phyloP scores from a whole-genome alignment of 139 green algal species.

The Pleodorina starrii region DNA sequence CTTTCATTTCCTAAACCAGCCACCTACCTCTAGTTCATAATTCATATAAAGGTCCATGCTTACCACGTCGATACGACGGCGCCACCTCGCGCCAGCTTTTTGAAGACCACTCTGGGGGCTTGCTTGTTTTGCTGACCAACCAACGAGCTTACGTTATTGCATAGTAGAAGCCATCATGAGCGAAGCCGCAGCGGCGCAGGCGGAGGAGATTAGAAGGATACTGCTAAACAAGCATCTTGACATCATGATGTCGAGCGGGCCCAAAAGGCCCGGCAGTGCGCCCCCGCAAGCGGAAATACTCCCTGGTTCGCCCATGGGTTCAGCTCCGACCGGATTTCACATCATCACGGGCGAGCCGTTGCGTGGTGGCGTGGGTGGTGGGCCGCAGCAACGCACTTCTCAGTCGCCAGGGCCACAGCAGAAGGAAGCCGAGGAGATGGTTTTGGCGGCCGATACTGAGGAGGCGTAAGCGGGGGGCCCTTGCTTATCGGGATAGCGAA shows the following conservation, averaged over 20 bases:
- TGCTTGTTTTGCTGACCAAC: not conserved
- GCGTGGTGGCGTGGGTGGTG: not conserved
- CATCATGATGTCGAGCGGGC: not conserved
- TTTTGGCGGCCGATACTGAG: not conserved
- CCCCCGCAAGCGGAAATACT: constrained; percentile 44
- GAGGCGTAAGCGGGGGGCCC: constrained; percentile 14
- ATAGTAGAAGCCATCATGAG: too few relatives aligned
- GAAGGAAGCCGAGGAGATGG: not conserved
- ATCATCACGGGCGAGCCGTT: constrained; percentile 35
- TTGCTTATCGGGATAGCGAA: too few relatives aligned
- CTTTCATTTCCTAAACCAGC: too few relatives aligned
- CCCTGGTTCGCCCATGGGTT: constrained; percentile 6
- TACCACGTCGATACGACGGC: not conserved
- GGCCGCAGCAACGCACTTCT: not conserved
- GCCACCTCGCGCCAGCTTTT: not conserved
- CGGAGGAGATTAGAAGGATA: constrained; percentile 36
- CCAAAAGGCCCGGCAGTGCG: constrained; percentile 4
- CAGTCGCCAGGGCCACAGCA: not conserved
- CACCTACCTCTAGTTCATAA: too few relatives aligned
- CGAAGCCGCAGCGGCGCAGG: not conserved
- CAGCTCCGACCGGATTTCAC: not conserved
- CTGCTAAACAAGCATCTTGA: constrained; percentile 25
- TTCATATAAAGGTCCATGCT: too few relatives aligned
- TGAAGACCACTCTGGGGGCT: not conserved
- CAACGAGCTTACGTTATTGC: too few relatives aligned